Base-by-base conservation (phyloP, 2,329 filamentous ascomycete genomes). In the Thelonectria olida region DNA sequence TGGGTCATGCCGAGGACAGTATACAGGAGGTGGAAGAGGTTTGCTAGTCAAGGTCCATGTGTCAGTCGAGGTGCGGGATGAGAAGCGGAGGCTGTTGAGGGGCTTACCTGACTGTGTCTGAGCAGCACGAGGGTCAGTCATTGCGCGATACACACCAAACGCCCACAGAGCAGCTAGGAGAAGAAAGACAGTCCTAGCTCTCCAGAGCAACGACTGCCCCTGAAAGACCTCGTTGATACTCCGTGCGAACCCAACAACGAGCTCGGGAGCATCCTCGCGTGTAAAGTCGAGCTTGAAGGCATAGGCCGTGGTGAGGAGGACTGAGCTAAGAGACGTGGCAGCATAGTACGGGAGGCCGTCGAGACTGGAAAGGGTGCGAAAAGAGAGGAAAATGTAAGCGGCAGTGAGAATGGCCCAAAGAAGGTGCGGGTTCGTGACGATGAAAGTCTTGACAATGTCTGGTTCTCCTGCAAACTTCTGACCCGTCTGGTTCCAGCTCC, bases 401-500 rank as follows among this genome's bases (percentile, higher is more conserved):
- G 84, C 75, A 38, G 88, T 81, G 20, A 97, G 84, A 9, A 97
- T 78, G 2, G 76, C 67, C 96, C 96, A 99, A 4, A 99, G 85
- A 0, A 91, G 72, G 25, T 81, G 75, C 2, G 88, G 88, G 58
- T 92, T 85, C 0, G 84, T 80, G 15, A 84, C 80, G 54, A 97
- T 81, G 72, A 92, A 90, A 5, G 77, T 81, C 61, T 90, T 92
- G 64, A 92, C 91, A 45, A 98, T 92, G 72, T 98, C 96, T 23
- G 93, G 88, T 38, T 90, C 91, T n/a, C 94, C 94, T 1, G 96
- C 91, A 70, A 93, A 94, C 76, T 99, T 99, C 74, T 98, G 95
- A 5, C 96, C 96, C 0, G 96, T 98, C 76, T 98, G 96, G 73
- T 98, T 98, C 95, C 95, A 99, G 57, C 90, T 86, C 42, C 92